Conservation (phyloP, 1,139 yeast genomes). For the Arxiozyma slooffiae region DNA sequence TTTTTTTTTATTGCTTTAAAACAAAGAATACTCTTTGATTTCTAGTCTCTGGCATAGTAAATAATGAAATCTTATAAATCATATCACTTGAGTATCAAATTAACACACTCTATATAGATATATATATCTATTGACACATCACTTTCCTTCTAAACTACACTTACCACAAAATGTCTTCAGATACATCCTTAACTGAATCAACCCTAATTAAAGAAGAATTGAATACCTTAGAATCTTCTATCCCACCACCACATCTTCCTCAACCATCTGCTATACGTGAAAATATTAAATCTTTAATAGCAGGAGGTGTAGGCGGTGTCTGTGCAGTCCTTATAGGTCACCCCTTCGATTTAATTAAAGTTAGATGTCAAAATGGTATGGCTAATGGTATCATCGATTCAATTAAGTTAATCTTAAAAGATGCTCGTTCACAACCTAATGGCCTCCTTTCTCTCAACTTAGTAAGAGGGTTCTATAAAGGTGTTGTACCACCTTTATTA, state of each 20-base stretch:
- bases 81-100: too few relatives aligned
- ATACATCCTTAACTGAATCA: conserved; percentile 12
- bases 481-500: conserved; percentile 78
- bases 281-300: conserved; percentile 63
- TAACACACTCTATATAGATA: not conserved
- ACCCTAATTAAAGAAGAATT: conserved; percentile 11
- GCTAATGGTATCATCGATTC: conserved; percentile 52
- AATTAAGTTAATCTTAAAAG: conserved; percentile 54
- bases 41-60: too few relatives aligned
- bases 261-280: conserved; percentile 19
- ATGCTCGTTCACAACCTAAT: conserved; percentile 43
- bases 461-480: conserved; percentile 47
- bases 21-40: too few relatives aligned
- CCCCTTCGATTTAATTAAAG: conserved; percentile 90
- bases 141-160: too few relatives aligned
- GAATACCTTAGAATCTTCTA: not conserved
- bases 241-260: not conserved
- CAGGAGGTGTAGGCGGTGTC: conserved; percentile 83
- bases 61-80: too few relatives aligned
- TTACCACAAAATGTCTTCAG: too few relatives aligned
- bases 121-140: too few relatives aligned
- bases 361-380: conserved; percentile 65
- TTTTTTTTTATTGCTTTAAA: not conserved
- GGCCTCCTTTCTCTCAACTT: conserved; percentile 8
- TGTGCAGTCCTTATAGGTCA: conserved; percentile 91